These are phyloP conservation scores for Apiospora koreana DNA, from an alignment of 2,329 filamentous ascomycete genomes.

Conservation along the genomic window DNA sequence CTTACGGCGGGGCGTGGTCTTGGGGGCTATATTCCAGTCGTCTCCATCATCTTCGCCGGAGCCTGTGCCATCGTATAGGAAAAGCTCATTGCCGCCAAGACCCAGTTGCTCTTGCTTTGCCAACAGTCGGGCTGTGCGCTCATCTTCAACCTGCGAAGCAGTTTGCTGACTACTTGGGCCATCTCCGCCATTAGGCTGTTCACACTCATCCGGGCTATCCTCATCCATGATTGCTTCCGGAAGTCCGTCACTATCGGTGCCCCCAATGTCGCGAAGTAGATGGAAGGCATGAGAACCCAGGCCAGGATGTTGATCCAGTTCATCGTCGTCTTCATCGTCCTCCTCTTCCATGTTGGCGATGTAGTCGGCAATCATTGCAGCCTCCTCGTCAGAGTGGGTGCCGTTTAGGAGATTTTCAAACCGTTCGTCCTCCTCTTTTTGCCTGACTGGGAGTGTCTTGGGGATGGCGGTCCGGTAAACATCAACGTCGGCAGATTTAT, in stretches of 20 bases:
- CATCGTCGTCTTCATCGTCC: conserved; percentile 29
- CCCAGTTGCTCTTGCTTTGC: conserved; percentile 66
- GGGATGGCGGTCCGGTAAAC: not conserved
- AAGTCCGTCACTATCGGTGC: conserved; percentile 41
- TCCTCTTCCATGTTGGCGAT: conserved; percentile 62
- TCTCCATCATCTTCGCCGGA: conserved; percentile 34
- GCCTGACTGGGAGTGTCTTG: not conserved
- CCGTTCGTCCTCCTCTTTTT: not conserved
- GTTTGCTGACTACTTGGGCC: conserved; percentile 34
- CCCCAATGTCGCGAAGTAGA: conserved; percentile 43
- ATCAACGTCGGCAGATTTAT: not conserved
- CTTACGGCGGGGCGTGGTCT: conserved; percentile 26
- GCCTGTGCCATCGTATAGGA: conserved; percentile 55
- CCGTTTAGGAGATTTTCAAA: conserved; percentile 1
- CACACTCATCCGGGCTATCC: conserved; percentile 37
- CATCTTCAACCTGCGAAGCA: conserved; percentile 50
- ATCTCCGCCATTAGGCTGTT: conserved; percentile 39
- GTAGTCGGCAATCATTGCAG: conserved; percentile 67
- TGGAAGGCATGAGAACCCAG: conserved; percentile 29
- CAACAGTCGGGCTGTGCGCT: conserved; percentile 61
- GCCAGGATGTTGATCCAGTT: conserved; percentile 22
- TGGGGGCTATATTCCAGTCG: conserved; percentile 27
- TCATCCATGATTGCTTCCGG: conserved; percentile 29
- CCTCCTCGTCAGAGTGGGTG: conserved; percentile 43
- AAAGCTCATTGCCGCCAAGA: conserved; percentile 56